These are phyloP conservation scores for Erythrobasidium hasegawianum DNA, from an alignment of 1,284 basidiomycete species.

Conservation along the genomic window DNA sequence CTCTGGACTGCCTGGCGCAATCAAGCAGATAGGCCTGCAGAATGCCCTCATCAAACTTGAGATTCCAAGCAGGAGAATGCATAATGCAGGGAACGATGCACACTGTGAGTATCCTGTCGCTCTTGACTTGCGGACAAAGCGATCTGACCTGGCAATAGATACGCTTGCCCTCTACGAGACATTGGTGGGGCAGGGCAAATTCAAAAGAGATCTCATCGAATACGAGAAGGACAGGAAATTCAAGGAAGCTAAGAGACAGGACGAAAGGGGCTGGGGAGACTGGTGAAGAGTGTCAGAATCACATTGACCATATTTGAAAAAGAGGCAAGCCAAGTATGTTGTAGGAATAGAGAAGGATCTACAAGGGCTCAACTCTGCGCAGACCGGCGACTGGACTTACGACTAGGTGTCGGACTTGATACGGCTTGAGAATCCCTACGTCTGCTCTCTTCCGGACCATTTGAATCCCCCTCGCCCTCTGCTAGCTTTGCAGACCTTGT, in stretches of 20 bases:
- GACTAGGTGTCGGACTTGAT: no score
- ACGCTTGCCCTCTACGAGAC: conserved; percentile 26
- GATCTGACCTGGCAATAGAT: background rate
- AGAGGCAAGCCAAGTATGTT: no score
- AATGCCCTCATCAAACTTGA: conserved; percentile 8
- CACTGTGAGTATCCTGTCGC: conserved; percentile 20
- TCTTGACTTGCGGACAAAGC: background rate
- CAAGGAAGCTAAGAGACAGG: background rate
- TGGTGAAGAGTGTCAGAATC: no score
- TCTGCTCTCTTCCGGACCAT: no score
- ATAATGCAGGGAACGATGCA: conserved; percentile 33
- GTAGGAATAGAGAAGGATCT: no score
- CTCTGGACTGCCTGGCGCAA: conserved; percentile 11
- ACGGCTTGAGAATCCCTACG: no score
- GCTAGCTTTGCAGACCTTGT: no score
- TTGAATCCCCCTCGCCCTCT: no score
- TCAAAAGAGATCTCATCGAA: conserved; percentile 8
- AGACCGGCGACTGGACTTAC: no score
- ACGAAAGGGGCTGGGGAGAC: no score
- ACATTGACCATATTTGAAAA: no score
- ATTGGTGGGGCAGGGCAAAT: conserved; percentile 13
- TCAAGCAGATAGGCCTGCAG: conserved; percentile 13
- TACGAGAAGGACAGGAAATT: background rate
- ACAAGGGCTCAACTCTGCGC: no score
- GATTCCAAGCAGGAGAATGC: conserved; percentile 13